Evolutionary conservation across 805 yeast species (phyloP).

Genomic region (Kazachstania martiniae): DNA sequence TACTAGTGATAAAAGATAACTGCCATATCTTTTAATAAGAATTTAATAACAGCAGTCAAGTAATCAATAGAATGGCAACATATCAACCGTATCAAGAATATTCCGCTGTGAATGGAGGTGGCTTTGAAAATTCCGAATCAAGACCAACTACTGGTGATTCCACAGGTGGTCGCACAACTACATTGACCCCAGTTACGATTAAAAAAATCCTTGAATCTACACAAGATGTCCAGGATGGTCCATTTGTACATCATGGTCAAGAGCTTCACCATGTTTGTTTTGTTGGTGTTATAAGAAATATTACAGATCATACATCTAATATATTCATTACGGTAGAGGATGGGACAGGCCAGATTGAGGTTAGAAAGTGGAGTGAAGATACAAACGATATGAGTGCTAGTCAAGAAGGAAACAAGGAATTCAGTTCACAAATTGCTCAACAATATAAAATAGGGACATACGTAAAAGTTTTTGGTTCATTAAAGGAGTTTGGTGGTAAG

Average conservation of each 20-base stretch:
- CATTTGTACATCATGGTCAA: conserved; percentile 46
- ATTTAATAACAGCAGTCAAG: too few relatives aligned
- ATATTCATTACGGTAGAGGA: conserved; percentile 57
- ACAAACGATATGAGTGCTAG: conserved; percentile 24
- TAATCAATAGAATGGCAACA: too few relatives aligned
- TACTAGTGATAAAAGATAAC: too few relatives aligned
- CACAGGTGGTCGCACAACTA: conserved; percentile 15
- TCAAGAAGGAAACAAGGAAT: conserved; percentile 11
- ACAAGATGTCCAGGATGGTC: conserved; percentile 56
- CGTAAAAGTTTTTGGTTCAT: conserved; percentile 46
- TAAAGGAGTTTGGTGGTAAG: conserved; percentile 51
- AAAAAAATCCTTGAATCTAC: conserved; percentile 57
- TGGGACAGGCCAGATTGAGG: conserved; percentile 60
- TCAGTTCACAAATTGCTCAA: conserved; percentile 27
- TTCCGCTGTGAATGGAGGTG: conserved; percentile 25
- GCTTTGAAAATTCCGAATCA: conserved; percentile 21
- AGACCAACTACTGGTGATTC: conserved; percentile 18
- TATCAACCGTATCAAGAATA: conserved; percentile 27
- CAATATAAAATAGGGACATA: conserved; percentile 40
- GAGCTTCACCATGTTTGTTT: conserved; percentile 54
- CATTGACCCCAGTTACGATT: conserved; percentile 59
- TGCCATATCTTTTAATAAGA: too few relatives aligned
- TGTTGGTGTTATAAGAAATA: conserved; percentile 61
- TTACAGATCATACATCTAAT: conserved; percentile 47
- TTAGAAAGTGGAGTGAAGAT: conserved; percentile 54